These are phyloP conservation scores for Penicillium longicatenatum DNA, from an alignment of 495 filamentous ascomycete species.

Conservation along the genomic window DNA sequence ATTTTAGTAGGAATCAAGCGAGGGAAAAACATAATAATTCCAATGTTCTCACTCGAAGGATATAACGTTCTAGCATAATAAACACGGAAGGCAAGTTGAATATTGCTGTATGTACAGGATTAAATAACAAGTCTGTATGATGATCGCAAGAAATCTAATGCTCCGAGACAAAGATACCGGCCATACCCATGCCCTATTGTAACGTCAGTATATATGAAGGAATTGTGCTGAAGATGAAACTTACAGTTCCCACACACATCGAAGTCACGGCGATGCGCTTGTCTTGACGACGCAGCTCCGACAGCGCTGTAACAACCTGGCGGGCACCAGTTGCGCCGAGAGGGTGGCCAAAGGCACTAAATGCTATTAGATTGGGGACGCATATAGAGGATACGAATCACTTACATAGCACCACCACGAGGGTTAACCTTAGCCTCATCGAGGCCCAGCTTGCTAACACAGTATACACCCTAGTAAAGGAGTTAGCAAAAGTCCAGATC, in stretches of 20 bases:
- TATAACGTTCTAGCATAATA: too few relatives aligned
- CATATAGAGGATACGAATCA: background rate
- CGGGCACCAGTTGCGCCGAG: constrained; percentile 76
- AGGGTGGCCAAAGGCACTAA: constrained; percentile 75
- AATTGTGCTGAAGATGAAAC: constrained; percentile 11
- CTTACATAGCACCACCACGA: constrained; percentile 72
- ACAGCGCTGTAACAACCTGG: constrained; percentile 83
- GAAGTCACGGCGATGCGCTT: constrained; percentile 81
- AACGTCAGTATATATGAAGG: constrained; percentile 10
- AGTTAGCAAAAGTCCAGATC: background rate
- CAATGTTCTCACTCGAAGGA: too few relatives aligned
- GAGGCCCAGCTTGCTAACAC: constrained; percentile 71
- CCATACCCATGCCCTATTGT: constrained; percentile 56
- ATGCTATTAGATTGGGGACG: constrained; percentile 11
- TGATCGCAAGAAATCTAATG: constrained; percentile 28
- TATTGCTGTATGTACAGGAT: constrained; percentile 11
- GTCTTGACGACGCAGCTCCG: constrained; percentile 72
- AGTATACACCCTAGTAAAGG: constrained; percentile 69
- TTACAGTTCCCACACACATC: constrained; percentile 83
- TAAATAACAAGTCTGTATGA: background rate
- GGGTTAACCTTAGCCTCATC: constrained; percentile 88
- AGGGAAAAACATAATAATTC: too few relatives aligned
- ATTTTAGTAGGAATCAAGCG: too few relatives aligned
- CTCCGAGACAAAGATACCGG: constrained; percentile 55
- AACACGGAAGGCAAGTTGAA: too few relatives aligned